Evolutionary conservation across 129 eudicot genomes (phyloP), one percentile per base, ranked within the genome.

Genomic region (Gnaphalium uliginosum): DNA sequence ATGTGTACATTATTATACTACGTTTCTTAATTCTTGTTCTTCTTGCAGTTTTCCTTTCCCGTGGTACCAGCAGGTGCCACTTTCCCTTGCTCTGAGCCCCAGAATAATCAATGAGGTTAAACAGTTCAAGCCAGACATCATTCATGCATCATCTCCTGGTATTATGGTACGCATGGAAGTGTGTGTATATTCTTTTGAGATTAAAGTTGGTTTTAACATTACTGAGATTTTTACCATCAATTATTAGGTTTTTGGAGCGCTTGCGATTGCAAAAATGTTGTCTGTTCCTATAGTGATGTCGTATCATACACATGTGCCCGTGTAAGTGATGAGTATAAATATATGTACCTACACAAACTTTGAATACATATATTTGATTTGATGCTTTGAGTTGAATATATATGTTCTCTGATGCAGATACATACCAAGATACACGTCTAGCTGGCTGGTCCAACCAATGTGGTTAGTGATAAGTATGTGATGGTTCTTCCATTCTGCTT

Each of bases 71-170:
- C 92, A 95, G 74, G 99, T 95, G 29, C 99, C 99, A 62, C 99
- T 95, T 71, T 95, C 99, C 35, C 87, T 95, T 58, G 99, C 99
- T 18, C 92, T 95, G 48, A 95, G 99, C 83, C 99, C 99, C 24
- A 81, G 99, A 81, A 95, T 95, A 74, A 95, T 95, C 77, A 91
- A 91, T 27, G 96, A 85, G 60, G 99, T 95, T 61, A 89, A 94
- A 15, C 81, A 83, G 27, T 95, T 95, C 81, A 95, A 95, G 79
- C 99, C 99, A 25, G 99, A 95, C 79, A 95, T 91, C 39, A 89
- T 95, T 57, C 99, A 95, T 64, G 99, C 97, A 19, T 95, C 99
- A 39, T 95, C 99, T 39, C 99, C 99, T 48, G 97, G 97, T 32
- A 79, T 95, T 66, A 95, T 95, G 99, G 99, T 95, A 83, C 10